These are phyloP conservation scores for Penicillium verrucosum DNA, from an alignment of 2,329 filamentous ascomycete genomes.

Conservation along the genomic window DNA sequence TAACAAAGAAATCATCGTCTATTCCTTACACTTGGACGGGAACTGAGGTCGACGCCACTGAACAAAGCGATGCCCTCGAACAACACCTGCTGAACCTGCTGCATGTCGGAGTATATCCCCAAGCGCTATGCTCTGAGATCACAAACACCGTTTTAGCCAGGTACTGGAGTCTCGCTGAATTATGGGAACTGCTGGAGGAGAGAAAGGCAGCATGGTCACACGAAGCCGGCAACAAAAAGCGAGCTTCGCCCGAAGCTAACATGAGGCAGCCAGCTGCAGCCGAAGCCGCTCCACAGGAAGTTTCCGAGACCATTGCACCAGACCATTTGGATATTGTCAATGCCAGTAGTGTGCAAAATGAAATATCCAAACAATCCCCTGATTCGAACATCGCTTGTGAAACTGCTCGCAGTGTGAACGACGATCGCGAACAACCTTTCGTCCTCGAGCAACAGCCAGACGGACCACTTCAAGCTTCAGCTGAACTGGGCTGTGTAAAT, in stretches of 20 bases:
- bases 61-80: conserved; percentile 1
- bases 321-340: neutral
- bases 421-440: neutral
- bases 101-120: conserved; percentile 12
- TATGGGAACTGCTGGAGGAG: conserved; percentile 19
- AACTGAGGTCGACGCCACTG: neutral
- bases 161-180: conserved; percentile 25
- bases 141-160: neutral
- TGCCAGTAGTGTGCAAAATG: neutral
- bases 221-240: neutral
- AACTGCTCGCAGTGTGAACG: neutral
- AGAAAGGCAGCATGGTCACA: conserved; percentile 15
- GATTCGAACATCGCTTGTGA: neutral
- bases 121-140: neutral
- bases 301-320: neutral
- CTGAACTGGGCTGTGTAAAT: no score
- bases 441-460: neutral
- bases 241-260: neutral
- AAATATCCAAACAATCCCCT: neutral
- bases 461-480: neutral
- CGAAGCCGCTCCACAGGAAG: neutral
- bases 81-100: conserved; percentile 14
- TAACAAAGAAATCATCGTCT: neutral
- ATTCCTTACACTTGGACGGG: conserved; percentile 15
- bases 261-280: neutral